Base-by-base conservation (phyloP, 164 flowering plant genomes). In the Euptelea pleiosperma region DNA sequence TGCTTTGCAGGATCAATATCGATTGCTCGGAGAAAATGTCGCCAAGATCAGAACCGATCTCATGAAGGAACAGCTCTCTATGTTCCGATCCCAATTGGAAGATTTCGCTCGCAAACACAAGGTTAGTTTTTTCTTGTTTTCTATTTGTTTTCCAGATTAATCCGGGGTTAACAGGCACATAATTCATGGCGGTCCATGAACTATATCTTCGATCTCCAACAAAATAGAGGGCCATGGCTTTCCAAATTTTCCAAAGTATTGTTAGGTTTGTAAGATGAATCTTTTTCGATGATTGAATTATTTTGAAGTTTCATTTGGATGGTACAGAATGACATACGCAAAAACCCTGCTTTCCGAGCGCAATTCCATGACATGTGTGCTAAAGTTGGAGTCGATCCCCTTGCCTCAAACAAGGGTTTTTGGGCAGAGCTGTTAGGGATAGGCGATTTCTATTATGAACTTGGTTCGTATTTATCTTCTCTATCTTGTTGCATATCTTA, bases 301-400 rank as follows among this genome's bases (percentile, higher is more conserved):
- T 24, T 52, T 39, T 19, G 26, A 11, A n/a, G n/a, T n/a, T 28
- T 47, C 29, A 36, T 19, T 29, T 56, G 26, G 51, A 41, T 62
- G 63, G 9, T 70, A 75, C 87, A 92, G 98, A 89, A 87, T 82
- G 98, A 93, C 68, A 93, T 93, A 24, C 83, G 89, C 29, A 93
- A 93, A 80, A 93, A 93, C 46, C 98, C 98, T 8, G 78, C 96
- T 24, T 93, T 93, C 72, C 75, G 98, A 50, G 73, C 97, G 29
- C 96, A 89, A 61, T 93, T 93, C 67, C 98, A 93, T 62, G 96
- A 93, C 76, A 93, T 93, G 98, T 93, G 97, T 69, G 84, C 97
- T 31, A 93, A 89, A 75, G 91, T 93, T 36, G 98, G 97, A 60
- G 98, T 93, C 22, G 98, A 93, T 69, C 98, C 97, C 3, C 70